Evolutionary conservation across 2,329 filamentous ascomycete genomes (phyloP).

Genomic region (Fusarium nodosum): DNA sequence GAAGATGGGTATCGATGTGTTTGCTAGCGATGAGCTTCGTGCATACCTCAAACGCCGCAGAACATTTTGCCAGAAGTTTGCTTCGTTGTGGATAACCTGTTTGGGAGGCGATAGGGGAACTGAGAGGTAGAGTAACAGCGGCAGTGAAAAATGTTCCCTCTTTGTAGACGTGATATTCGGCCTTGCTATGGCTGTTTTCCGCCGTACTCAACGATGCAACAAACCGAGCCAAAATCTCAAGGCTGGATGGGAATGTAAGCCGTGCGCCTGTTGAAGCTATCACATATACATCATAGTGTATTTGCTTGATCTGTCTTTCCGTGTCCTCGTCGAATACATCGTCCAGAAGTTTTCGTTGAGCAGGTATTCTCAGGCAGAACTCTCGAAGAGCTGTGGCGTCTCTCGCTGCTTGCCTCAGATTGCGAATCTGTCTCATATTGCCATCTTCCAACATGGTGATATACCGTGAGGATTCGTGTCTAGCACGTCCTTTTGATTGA

Average conservation of each 20-base stretch:
- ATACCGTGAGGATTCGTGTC: conserved; percentile 82
- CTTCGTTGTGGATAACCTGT: conserved; percentile 73
- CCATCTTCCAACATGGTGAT: conserved; percentile 84
- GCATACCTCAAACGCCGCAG: conserved; percentile 89
- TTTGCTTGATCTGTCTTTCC: conserved; percentile 39
- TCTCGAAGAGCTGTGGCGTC: conserved; percentile 75
- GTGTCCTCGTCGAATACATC: conserved; percentile 33
- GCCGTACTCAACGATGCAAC: conserved; percentile 70
- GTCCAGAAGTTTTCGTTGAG: conserved; percentile 71
- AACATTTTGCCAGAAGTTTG: conserved; percentile 86
- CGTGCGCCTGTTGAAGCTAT: conserved; percentile 79
- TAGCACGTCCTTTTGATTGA: conserved; percentile 89
- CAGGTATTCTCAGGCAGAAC: conserved; percentile 82
- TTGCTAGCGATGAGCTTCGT: conserved; percentile 74
- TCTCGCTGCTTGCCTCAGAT: conserved; percentile 70
- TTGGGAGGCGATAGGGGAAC: conserved; percentile 76
- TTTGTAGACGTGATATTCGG: conserved; percentile 73
- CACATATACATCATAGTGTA: conserved; percentile 65
- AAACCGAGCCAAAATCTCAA: conserved; percentile 80
- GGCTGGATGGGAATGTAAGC: conserved; percentile 81
- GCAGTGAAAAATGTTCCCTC: conserved; percentile 75
- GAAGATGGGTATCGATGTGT: conserved; percentile 79
- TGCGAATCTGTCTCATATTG: conserved; percentile 71
- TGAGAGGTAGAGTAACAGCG: conserved; percentile 82
- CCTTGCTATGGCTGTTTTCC: conserved; percentile 49